Percentiles rank a stretch among this genome's conserved stretches.
Evolutionary conservation across 1,284 basidiomycete genomes (phyloP).

Genomic region (Volvariella surrecta): DNA sequence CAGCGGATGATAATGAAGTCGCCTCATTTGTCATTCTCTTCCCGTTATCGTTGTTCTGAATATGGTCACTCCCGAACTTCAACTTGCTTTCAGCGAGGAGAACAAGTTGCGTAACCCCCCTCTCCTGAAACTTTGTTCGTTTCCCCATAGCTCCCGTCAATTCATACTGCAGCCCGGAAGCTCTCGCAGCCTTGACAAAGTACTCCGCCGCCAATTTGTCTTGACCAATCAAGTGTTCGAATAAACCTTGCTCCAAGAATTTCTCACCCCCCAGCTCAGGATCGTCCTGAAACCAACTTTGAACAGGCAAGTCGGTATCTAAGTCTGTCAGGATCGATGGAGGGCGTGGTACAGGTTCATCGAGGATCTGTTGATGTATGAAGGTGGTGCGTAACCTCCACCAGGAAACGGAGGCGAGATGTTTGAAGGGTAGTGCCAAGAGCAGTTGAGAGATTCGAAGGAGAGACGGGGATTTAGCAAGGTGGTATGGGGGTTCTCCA

Average conservation of each 20-base stretch:
- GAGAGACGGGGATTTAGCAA: constrained; percentile 63
- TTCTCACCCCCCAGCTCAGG: constrained; percentile 67
- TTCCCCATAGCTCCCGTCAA: constrained; percentile 92
- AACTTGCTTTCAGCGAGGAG: constrained; percentile 83
- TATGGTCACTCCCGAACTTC: constrained; percentile 12
- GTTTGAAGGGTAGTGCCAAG: constrained; percentile 42
- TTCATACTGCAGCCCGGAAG: constrained; percentile 81
- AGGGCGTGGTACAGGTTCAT: constrained; percentile 71
- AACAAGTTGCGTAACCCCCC: constrained; percentile 84
- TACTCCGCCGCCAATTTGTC: constrained; percentile 75
- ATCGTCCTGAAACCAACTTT: constrained; percentile 16
- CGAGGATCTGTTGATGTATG: constrained; percentile 80
- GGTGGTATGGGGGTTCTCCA: constrained; percentile 96
- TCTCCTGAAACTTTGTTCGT: constrained; percentile 90
- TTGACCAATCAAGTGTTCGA: constrained; percentile 67
- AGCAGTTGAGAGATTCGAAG: constrained; percentile 74
- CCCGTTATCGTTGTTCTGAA: constrained; percentile 12
- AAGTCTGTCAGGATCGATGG: constrained; percentile 34
- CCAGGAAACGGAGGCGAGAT: constrained; percentile 49
- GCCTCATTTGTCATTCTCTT: constrained; percentile 8
- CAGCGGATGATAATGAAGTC: not conserved
- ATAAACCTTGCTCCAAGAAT: constrained; percentile 74
- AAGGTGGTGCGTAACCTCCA: constrained; percentile 75
- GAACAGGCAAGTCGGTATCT: not conserved
- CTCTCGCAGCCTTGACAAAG: constrained; percentile 75